Evolutionary conservation across 1,284 basidiomycete species (phyloP), one percentile per base, ranked within the genome.

Genomic region (Ustilago nuda): DNA sequence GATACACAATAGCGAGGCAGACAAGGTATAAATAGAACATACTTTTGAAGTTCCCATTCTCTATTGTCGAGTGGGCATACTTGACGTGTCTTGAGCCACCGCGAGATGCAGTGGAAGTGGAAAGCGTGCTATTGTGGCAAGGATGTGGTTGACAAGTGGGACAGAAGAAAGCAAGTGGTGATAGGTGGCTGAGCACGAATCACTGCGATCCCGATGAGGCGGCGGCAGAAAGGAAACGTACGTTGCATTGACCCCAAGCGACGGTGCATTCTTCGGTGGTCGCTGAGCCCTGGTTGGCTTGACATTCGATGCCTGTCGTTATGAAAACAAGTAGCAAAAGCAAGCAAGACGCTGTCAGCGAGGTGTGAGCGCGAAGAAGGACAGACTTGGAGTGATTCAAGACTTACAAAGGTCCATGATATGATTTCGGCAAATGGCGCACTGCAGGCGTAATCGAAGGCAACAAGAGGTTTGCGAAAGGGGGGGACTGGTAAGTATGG

Each of bases 41-140:
- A 94, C 92, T 94, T 95, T 88, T 96, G 94, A 82, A 94, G 87
- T 85, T 95, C 94, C 94, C 94, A 87, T 57, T 87, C 88, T 84
- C 93, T 91, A 88, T 99, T 99, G 87, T 99, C 97, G 66, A 99
- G 88, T 3, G 96, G 97, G 87, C 97, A 99, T 52, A 99, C 97
- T 87, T 98, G 97, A 79, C 97, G 91, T 19, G 97, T 98, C 90
- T 99, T 99, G 79, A 99, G 90, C 97, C 97, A 99, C 59, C 97
- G 92, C 23, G 95, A 97, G 86, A 99, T 99, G 87, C 96, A 99
- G 87, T 99, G 96, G 88, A 99, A 99, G 88, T 99, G 96, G 90
- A 99, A 99, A 5, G 96, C 96, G 86, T 99, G 96, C 95, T 98
- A 83, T 37, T 17, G 8, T 15, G 27, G 13, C 8, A 32, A n/a